phyloP scores from a whole-genome alignment of 2,329 filamentous ascomycete genomes.

The Aspergillus viridinutans region DNA sequence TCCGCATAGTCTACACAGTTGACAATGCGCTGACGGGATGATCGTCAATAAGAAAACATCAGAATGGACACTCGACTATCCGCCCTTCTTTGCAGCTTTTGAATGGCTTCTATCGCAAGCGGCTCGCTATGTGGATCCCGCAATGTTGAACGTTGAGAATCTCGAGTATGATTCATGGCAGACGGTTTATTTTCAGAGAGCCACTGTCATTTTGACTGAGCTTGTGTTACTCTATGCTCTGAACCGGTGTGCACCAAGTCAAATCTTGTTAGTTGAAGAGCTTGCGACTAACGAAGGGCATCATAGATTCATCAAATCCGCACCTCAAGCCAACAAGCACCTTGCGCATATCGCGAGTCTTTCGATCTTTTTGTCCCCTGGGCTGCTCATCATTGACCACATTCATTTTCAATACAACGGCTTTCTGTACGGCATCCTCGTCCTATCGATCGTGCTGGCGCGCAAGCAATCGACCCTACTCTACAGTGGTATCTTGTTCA shows the following conservation, averaged over 20 bases:
- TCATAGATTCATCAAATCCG: constrained; percentile 69
- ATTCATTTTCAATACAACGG: constrained; percentile 99
- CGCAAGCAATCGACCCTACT: constrained; percentile 71
- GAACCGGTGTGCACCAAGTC: constrained; percentile 54
- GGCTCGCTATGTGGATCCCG: constrained; percentile 71
- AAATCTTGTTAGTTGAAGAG: not conserved
- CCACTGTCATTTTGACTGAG: constrained; percentile 83
- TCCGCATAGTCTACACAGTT: not conserved
- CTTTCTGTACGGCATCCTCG: constrained; percentile 85
- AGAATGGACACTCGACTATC: constrained; percentile 99
- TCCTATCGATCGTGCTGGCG: constrained; percentile 80
- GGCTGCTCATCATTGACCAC: constrained; percentile 94
- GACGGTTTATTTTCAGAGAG: constrained; percentile 87
- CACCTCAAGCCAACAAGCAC: constrained; percentile 61
- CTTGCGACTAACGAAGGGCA: constrained; percentile 14
- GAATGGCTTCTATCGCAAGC: constrained; percentile 86
- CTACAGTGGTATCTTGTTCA: constrained; percentile 76
- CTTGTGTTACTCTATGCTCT: constrained; percentile 79
- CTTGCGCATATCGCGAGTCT: constrained; percentile 81
- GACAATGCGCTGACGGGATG: constrained; percentile 4
- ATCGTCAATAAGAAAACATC: constrained; percentile 65
- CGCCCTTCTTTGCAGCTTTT: constrained; percentile 95
- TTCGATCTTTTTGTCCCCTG: constrained; percentile 86
- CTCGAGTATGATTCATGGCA: constrained; percentile 87
- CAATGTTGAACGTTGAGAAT: constrained; percentile 76